Base-by-base conservation (phyloP, 2,329 filamentous ascomycete species). In the Cladophialophora bantiana region DNA sequence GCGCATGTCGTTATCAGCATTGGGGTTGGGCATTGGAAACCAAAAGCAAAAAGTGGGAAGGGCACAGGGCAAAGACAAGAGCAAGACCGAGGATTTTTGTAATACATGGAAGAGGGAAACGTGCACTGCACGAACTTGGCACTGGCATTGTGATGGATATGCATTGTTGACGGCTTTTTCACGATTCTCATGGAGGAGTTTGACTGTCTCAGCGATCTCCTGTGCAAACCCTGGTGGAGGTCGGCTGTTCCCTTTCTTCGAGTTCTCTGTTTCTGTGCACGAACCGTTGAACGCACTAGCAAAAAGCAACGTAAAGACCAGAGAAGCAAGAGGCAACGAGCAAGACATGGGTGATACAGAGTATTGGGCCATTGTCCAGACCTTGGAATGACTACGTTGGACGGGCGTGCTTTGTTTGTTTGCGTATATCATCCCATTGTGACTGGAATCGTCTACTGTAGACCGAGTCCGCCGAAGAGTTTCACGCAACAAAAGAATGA, bases 171-270 rank as follows among this genome's bases (percentile, higher is more conserved):
- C 38, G 56, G 60, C 50, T 36, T 61, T 54, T 66, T 69, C 35
- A 67, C 59, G 68, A 69, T 69, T 69, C 64, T 67, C 62, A 65
- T 59, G 68, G 64, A 60, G 65, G 65, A 65, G 40, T 50, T 67
- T 65, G 45, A 40, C 48, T 31, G 10, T 35, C 4, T 4, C 55
- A 61, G 38, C 42, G n/a, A 52, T 36, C 59, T 61, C 59, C 36
- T 54, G 32, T 61, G 59, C 59, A 26, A 53, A 53, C 53, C 35
- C 26, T 42, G 31, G 54, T 20, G 59, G 64, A 59, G 54, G 55
- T 35, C 26, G 36, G n/a, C 53, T 57, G 32, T 55, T 45, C 55
- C 59, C 42, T 18, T 52, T 56, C 34, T 42, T 56, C 52, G 32
- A 52, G 59, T 26, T 61, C 38, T 53, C 32, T 18, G 18, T 50